Evolutionary conservation across 768 basidiomycete genomes (phyloP).

Genomic region (Mycena haematopus): DNA sequence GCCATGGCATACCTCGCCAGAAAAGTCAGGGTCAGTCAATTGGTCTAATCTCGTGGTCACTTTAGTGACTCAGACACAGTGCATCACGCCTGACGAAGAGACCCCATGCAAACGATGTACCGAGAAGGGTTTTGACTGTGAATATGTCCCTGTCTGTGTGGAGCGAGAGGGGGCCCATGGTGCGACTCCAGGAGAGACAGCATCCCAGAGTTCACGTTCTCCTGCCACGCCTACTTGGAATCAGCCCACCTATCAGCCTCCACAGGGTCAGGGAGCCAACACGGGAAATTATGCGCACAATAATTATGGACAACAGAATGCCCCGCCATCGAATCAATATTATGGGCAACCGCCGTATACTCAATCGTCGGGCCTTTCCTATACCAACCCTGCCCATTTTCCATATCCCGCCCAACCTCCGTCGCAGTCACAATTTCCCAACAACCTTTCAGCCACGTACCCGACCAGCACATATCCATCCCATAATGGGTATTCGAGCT

Average conservation of each 20-base stretch:
- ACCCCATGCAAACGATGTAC: not conserved
- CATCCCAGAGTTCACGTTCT: not conserved
- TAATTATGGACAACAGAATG: not conserved
- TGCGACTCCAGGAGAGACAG: not conserved
- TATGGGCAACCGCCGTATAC: not conserved
- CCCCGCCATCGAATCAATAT: not conserved
- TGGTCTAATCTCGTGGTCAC: no score
- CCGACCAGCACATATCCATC: not conserved
- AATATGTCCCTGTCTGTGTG: not conserved
- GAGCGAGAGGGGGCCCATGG: constrained; percentile 2
- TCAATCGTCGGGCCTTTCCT: not conserved
- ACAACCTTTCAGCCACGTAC: not conserved
- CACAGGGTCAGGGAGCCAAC: not conserved
- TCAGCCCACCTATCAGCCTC: not conserved
- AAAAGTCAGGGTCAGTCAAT: not conserved
- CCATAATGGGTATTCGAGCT: not conserved
- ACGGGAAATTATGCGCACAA: not conserved
- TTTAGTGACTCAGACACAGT: not conserved
- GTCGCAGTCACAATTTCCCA: not conserved
- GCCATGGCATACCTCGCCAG: not conserved
- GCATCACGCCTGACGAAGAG: not conserved
- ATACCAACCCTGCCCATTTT: not conserved
- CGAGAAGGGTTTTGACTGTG: not conserved
- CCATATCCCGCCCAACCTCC: not conserved
- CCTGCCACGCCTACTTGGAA: not conserved